Conservation (phyloP, 805 yeast genomes). For the Clavispora asparagi region DNA sequence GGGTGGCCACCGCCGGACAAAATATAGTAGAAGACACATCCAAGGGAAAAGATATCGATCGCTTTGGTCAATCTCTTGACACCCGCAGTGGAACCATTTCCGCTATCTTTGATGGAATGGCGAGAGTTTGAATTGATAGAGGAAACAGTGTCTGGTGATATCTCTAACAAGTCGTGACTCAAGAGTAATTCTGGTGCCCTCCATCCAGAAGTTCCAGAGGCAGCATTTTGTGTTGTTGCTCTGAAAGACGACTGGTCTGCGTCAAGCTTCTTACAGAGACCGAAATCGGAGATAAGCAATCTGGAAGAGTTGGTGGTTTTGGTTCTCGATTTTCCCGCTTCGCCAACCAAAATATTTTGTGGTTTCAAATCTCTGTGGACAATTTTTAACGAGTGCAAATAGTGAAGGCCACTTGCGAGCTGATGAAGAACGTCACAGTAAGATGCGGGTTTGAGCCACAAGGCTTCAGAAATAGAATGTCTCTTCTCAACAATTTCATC, state of each 20-base stretch:
- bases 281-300: conserved; percentile 89
- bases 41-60: conserved; percentile 89
- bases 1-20: conserved; percentile 85
- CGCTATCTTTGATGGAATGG: conserved; percentile 9
- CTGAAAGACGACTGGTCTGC: conserved; percentile 89
- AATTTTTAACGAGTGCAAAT: conserved; percentile 82
- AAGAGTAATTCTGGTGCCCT: conserved; percentile 86
- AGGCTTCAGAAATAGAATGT: conserved; percentile 30
- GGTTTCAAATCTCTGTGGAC: conserved; percentile 96
- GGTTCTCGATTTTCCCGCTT: conserved; percentile 14
- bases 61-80: conserved; percentile 72
- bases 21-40: conserved; percentile 89
- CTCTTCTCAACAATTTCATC: conserved; percentile 74
- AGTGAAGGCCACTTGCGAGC: conserved; percentile 77
- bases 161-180: conserved; percentile 30
- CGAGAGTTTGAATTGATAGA: conserved; percentile 18
- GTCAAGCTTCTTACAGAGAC: conserved; percentile 87
- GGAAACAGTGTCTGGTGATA: conserved; percentile 34
- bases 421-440: conserved; percentile 55
- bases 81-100: conserved; percentile 30
- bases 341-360: conserved; percentile 83
- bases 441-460: conserved; percentile 32
- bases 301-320: conserved; percentile 33
- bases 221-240: conserved; percentile 88
- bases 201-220: conserved; percentile 96